phyloP scores from a whole-genome alignment of 192 early-diverging fungal genomes.

The Borealophlyctis nickersoniae region DNA sequence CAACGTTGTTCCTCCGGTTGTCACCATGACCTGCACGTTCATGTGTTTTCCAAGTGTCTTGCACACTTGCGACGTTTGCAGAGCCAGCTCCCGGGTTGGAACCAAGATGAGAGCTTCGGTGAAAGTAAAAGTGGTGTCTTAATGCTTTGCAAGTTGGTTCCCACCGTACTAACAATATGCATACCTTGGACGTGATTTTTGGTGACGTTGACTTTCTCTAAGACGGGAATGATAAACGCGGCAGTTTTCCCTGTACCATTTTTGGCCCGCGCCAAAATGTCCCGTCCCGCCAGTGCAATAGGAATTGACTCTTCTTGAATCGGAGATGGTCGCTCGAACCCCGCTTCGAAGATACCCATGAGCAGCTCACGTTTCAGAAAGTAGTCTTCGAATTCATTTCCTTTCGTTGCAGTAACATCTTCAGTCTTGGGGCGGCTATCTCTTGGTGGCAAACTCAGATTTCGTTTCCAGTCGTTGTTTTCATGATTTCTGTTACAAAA shows the following conservation, averaged over 20 bases:
- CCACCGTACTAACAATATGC: background rate
- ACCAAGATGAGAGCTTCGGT: constrained; percentile 78
- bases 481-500: constrained; percentile 17
- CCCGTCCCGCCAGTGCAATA: constrained; percentile 90
- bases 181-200: constrained; percentile 81
- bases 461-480: constrained; percentile 36
- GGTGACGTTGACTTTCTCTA: constrained; percentile 89
- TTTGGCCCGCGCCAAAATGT: constrained; percentile 96
- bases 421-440: constrained; percentile 93
- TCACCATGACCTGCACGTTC: constrained; percentile 96
- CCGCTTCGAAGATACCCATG: constrained; percentile 99
- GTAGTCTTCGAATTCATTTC: constrained; percentile 99
- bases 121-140: background rate
- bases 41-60: constrained; percentile 94
- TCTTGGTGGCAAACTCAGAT: constrained; percentile 71
- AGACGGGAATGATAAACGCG: constrained; percentile 92
- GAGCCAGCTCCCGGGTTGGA: constrained; percentile 94
- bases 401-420: constrained; percentile 96
- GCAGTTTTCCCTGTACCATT: constrained; percentile 95
- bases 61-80: constrained; percentile 99
- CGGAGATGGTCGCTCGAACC: constrained; percentile 95
- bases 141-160: background rate
- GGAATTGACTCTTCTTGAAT: constrained; percentile 99
- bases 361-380: constrained; percentile 93
- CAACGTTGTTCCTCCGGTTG: constrained; percentile 95